Percentiles rank a stretch among this genome's conserved stretches.
These are phyloP conservation scores for Lentinus tigrinus DNA, from an alignment of 768 basidiomycete species.

Conservation along the genomic window DNA sequence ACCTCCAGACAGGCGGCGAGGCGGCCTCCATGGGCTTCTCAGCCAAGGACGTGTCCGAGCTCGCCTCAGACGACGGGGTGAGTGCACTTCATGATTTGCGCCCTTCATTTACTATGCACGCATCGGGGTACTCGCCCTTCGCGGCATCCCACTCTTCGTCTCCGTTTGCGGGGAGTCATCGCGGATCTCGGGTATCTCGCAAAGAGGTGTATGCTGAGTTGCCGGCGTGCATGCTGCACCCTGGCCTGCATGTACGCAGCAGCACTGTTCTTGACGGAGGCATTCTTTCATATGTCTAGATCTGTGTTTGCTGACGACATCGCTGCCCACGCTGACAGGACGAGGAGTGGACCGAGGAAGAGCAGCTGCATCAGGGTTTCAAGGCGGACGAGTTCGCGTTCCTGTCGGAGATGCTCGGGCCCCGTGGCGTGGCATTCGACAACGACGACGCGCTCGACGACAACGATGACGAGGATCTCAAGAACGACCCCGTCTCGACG, in stretches of 20 bases:
- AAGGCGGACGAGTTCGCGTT: conserved; percentile 79
- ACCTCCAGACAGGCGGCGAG: conserved; percentile 80
- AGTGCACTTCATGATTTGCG: conserved; percentile 20
- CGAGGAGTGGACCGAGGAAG: conserved; percentile 95
- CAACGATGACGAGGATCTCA: conserved; percentile 83
- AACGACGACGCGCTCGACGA: conserved; percentile 75
- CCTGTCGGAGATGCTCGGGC: conserved; percentile 81
- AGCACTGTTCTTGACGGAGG: neutral
- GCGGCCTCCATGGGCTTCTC: conserved; percentile 54
- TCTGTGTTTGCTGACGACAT: neutral
- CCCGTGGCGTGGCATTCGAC: conserved; percentile 73
- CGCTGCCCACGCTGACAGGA: conserved; percentile 44
- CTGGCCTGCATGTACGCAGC: too few relatives aligned
- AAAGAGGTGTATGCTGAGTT: too few relatives aligned
- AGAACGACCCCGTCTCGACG: conserved; percentile 80
- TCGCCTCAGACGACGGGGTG: conserved; percentile 79
- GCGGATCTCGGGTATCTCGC: too few relatives aligned
- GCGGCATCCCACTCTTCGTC: too few relatives aligned
- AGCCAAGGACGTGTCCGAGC: conserved; percentile 46
- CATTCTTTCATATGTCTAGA: conserved; percentile 1
- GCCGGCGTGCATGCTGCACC: too few relatives aligned
- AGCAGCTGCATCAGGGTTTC: conserved; percentile 48
- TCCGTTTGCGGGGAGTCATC: too few relatives aligned
- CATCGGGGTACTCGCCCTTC: too few relatives aligned
- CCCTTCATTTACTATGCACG: too few relatives aligned